Percentiles rank a stretch among this genome's conserved stretches.
phyloP scores from a whole-genome alignment of 768 basidiomycete genomes.

The Tulasnella sp. region DNA sequence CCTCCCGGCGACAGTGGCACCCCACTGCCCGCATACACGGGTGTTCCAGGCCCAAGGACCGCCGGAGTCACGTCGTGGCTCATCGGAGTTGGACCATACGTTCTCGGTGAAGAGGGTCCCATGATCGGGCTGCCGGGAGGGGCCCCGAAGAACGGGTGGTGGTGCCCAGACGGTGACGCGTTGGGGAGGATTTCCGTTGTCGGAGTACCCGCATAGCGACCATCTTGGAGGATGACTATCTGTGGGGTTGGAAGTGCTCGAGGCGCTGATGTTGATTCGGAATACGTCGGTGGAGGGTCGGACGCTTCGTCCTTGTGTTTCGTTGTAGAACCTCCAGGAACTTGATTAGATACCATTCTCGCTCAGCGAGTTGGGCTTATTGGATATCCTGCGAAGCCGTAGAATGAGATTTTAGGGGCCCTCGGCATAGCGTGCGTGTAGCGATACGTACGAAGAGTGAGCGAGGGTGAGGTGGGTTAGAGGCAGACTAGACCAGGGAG shows the following conservation, averaged over 20 bases:
- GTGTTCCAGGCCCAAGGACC: not conserved
- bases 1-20: not conserved
- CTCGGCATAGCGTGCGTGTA: not conserved
- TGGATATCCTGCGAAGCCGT: not conserved
- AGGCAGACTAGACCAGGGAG: not conserved
- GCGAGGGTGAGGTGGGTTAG: not conserved
- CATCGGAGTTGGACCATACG: not conserved
- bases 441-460: not conserved
- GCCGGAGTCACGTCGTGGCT: not conserved
- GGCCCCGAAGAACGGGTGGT: constrained; percentile 2
- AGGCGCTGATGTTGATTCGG: not conserved
- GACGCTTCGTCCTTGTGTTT: not conserved
- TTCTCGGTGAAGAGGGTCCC: not conserved
- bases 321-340: not conserved
- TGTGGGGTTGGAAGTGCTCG: not conserved
- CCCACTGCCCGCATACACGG: not conserved
- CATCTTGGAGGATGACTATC: not conserved
- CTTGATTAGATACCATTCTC: not conserved
- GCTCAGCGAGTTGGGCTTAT: not conserved
- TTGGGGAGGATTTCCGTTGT: not conserved
- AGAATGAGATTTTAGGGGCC: not conserved
- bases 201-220: not conserved
- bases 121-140: not conserved
- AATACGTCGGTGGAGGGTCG: not conserved
- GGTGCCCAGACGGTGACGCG: not conserved